Evolutionary conservation across 495 filamentous ascomycete species (phyloP).

Genomic region (Pyrenula massariospora): DNA sequence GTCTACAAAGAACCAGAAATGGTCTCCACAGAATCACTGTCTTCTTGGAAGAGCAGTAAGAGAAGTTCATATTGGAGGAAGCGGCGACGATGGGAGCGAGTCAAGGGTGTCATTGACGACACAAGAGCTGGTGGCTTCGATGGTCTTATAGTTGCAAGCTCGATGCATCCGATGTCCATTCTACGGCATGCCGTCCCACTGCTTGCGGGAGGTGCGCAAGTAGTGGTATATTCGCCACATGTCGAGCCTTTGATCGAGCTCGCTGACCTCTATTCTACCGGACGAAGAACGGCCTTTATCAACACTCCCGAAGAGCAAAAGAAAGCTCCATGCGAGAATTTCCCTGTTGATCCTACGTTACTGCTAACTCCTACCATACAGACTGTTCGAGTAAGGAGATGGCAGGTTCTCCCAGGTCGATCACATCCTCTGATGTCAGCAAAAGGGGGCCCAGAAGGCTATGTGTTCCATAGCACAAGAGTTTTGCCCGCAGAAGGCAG

Average conservation of each 20-base stretch:
- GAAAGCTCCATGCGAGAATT: constrained; percentile 34
- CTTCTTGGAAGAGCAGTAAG: constrained; percentile 60
- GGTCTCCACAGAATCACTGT: constrained; percentile 41
- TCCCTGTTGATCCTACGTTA: constrained; percentile 72
- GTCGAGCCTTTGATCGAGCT: constrained; percentile 66
- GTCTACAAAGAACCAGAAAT: constrained; percentile 52
- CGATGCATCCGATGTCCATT: constrained; percentile 69
- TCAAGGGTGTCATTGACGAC: constrained; percentile 54
- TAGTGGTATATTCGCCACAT: constrained; percentile 72
- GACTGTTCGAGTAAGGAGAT: constrained; percentile 57
- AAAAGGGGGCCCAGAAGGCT: constrained; percentile 80
- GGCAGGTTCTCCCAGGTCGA: constrained; percentile 84
- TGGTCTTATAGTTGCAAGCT: constrained; percentile 67
- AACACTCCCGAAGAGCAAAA: constrained; percentile 17
- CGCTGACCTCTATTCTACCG: constrained; percentile 68
- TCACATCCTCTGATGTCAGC: constrained; percentile 92
- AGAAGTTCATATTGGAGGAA: constrained; percentile 76
- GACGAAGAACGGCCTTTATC: constrained; percentile 62
- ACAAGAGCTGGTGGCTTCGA: constrained; percentile 67
- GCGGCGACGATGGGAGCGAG: constrained; percentile 63
- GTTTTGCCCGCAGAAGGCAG: constrained; percentile 67
- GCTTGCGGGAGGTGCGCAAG: constrained; percentile 67
- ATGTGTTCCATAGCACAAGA: constrained; percentile 70
- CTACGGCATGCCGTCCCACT: constrained; percentile 64
- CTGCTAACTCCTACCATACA: constrained; percentile 72